Evolutionary conservation across 2,329 filamentous ascomycete species (phyloP), one percentile per base, ranked within the genome.

Genomic region (Venturia asperata): DNA sequence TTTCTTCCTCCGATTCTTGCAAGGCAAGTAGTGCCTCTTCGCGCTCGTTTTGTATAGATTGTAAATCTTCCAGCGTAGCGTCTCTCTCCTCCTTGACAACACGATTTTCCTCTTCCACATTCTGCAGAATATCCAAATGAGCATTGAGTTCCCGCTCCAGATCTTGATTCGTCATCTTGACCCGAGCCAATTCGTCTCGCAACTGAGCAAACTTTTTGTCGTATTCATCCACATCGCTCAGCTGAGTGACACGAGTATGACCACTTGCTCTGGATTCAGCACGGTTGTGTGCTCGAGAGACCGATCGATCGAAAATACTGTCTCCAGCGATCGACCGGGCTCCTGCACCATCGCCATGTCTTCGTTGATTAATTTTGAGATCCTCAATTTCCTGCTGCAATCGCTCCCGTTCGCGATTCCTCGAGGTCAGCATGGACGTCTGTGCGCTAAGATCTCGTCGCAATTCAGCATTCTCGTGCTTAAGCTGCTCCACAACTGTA

Each of bases 371-470:
- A 71, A 97, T 86, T 77, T 97, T 99, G 68, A 99, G 81, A 67
- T 97, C 92, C 76, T 99, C 94, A 68, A 97, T 97, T 74, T 99
- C 93, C 73, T 96, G 91, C 75, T 97, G 96, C 10, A 99, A 81
- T 5, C 92, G 86, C 74, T 97, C 92, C 73, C 96, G 95, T 74
- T 99, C 94, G 34, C 92, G 89, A 72, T 97, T 97, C 30, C 94
- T 85, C 43, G 94, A 97, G 0, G 93, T 97, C 42, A 99, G 83
- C 91, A 99, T 97, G 0, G 92, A 97, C 0, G 92, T 96, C 74
- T 99, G 94, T 2, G 94, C 94, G 67, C 92, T 91, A 39, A 97
- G 90, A 75, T 97, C 92, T 64, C 92, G 89, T 64, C 93, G 86
- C 41, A 99, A 77, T 74, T 97, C 93, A 2, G 91, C 91, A 71